These are phyloP conservation scores for Tephrocybe sp. DNA, from an alignment of 768 basidiomycete genomes.

Conservation along the genomic window DNA sequence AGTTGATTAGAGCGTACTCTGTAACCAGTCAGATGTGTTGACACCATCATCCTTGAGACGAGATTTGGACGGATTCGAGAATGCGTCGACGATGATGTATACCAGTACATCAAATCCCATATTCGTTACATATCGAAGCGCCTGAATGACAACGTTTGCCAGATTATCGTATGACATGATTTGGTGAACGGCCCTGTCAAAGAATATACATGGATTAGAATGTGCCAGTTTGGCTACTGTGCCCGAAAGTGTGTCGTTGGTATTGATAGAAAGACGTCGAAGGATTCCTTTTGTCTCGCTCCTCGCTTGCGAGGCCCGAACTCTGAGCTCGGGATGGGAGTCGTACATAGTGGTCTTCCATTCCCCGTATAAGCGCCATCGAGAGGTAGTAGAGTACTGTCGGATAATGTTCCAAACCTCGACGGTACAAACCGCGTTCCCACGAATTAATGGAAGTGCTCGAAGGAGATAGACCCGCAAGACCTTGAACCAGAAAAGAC, in stretches of 20 bases:
- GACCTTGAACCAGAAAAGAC: conserved; percentile 84
- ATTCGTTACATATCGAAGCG: conserved; percentile 83
- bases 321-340: conserved; percentile 75
- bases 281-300: conserved; percentile 88
- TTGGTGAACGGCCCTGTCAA: conserved; percentile 86
- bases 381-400: conserved; percentile 72
- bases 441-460: conserved; percentile 78
- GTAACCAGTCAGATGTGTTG: conserved; percentile 87
- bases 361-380: conserved; percentile 94
- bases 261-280: conserved; percentile 82
- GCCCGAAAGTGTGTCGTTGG: conserved; percentile 81
- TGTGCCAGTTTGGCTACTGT: conserved; percentile 92
- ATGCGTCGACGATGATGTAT: conserved; percentile 82
- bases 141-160: conserved; percentile 86
- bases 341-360: conserved; percentile 80
- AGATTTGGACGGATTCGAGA: conserved; percentile 79
- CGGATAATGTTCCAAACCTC: conserved; percentile 92
- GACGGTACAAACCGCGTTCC: conserved; percentile 85
- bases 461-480: conserved; percentile 83
- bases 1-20: conserved; percentile 62
- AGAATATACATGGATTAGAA: conserved; percentile 91
- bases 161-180: conserved; percentile 97
- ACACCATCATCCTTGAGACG: conserved; percentile 92
- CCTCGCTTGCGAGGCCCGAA: conserved; percentile 82
- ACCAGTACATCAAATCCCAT: conserved; percentile 95